Base-by-base conservation (phyloP, 768 basidiomycete species). In the Boletus speciosus region DNA sequence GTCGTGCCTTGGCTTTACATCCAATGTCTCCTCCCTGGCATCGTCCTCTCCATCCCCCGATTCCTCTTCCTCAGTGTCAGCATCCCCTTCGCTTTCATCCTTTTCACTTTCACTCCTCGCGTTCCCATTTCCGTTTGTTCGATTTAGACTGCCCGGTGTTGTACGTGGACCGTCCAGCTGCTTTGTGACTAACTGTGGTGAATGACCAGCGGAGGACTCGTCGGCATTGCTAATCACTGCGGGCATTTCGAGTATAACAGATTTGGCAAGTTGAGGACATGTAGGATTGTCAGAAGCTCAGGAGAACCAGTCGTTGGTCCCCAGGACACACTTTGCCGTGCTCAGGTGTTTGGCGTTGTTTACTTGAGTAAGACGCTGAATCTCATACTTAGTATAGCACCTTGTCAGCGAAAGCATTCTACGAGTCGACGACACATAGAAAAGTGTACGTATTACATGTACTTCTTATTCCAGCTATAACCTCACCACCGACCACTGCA, bases 401-500 rank as follows among this genome's bases (percentile, higher is more conserved):
- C 19, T 19, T 19, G 19, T 19, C 19, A 19, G 19, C 19, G 19
- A 19, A 19, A 19, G 19, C 19, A 19, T 19, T 19, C 19, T 19
- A 19, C 19, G 19, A 19, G 19, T 19, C 19, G 19, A 19, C 19
- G 19, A 19, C 19, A 19, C 19, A 19, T 19, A 23, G 15, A n/a
- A 36, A n/a, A 1, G 21, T 6, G 21, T 34, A 16, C 5, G 5
- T 3, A 15, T 15, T 10, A 38, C 9, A 31, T 6, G 14, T 34
- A 23, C 31, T 29, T 15, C n/a, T 25, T 2, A 10, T 31, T 45
- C 32, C 15, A 16, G 7, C 11, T 63, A 63, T 44, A 67, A 27
- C n/a, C 49, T 62, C 23, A 55, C 51, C 16, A 61, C 60, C 12
- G 36, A 73, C 76, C 63, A 68, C 60, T 58, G 56, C 40, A 64